phyloP scores from a whole-genome alignment of 2,329 filamentous ascomycete species.

The Colletotrichum lupini region DNA sequence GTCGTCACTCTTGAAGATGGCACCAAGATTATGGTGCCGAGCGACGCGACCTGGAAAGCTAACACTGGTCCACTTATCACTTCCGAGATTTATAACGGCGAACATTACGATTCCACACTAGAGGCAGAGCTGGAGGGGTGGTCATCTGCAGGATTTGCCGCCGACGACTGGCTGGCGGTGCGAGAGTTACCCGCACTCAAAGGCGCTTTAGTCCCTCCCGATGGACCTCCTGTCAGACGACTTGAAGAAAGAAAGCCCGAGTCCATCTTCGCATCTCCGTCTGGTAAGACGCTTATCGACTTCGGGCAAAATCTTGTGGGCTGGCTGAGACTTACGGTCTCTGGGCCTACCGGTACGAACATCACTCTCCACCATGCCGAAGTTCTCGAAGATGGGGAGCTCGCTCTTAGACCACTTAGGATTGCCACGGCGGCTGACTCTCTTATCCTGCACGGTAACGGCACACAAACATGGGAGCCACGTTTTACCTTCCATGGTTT shows the following conservation, averaged over 20 bases:
- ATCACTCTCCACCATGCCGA: slow-evolving; percentile 64
- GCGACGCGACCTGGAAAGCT: slow-evolving; percentile 52
- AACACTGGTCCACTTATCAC: slow-evolving; percentile 46
- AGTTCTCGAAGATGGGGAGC: slow-evolving; percentile 61
- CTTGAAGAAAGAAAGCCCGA: slow-evolving; percentile 44
- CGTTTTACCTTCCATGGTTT: slow-evolving; percentile 65
- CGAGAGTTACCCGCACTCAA: slow-evolving; percentile 44
- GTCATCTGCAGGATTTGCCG: slow-evolving; percentile 40
- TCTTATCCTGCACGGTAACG: slow-evolving; percentile 43
- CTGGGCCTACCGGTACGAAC: slow-evolving; percentile 49
- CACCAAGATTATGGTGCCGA: slow-evolving; percentile 41
- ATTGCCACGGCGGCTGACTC: slow-evolving; percentile 54
- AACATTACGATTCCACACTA: slow-evolving; percentile 56
- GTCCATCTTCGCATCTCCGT: slow-evolving; percentile 46
- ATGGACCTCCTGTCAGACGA: slow-evolving; percentile 56
- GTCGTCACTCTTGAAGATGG: slow-evolving; percentile 48
- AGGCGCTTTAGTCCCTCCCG: slow-evolving; percentile 50
- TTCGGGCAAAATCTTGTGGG: slow-evolving; percentile 71
- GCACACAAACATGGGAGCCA: slow-evolving; percentile 51
- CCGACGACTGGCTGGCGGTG: slow-evolving; percentile 43
- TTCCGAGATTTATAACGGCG: slow-evolving; percentile 64
- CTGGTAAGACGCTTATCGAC: slow-evolving; percentile 60
- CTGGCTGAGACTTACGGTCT: slow-evolving; percentile 52
- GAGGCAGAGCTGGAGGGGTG: slow-evolving; percentile 44
- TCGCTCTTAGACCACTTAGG: slow-evolving; percentile 54